Evolutionary conservation across 257 asterid species (phyloP), one percentile per base, ranked within the genome.

Genomic region (Nicotiana sylvestris): DNA sequence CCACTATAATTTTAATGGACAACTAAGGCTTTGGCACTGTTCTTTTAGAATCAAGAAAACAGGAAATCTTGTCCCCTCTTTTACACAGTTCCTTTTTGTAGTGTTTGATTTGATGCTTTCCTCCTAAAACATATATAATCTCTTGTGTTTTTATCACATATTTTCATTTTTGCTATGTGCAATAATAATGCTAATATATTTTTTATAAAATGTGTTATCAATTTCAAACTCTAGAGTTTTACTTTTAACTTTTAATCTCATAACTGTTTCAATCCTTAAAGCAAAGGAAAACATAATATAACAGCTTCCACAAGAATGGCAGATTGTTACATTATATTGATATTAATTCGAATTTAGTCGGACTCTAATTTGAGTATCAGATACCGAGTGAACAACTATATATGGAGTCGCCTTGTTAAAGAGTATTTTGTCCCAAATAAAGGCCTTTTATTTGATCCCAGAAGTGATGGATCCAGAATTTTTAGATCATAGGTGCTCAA

Each of bases 1-100:
- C 88, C 90, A 86, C 53, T 51, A 81, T 77, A 76, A 81, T 82
- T 83, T 85, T 68, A 85, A 89, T 86, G 91, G 87, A 86, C 90
- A 87, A 85, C 90, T 86, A 85, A 85, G 87, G 88, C 72, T 51
- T 81, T 86, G 87, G 84, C 64, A 81, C 88, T 83, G 81, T 87
- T 83, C 51, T 51, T 81, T 86, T 77, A 82, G 89, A 58, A 76
- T 87, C 89, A 87, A 84, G 80, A 76, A 74, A 82, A 78, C 83
- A 84, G 66, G 88, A 85, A 83, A 76, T 56, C 84, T 27, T 88
- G 89, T 85, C 87, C 78, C 62, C 80, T 51, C 83, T 64, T 64
- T 74, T 39, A 29, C 66, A 69, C 69, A 17, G 32, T 74, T 77
- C 56, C 66, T 70, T 66, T 72, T 77, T 78, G 5, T 39, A 51